Evolutionary conservation across 441 rosid genomes (phyloP), one percentile per base, ranked within the genome.

Genomic region (Jatropha multifida): DNA sequence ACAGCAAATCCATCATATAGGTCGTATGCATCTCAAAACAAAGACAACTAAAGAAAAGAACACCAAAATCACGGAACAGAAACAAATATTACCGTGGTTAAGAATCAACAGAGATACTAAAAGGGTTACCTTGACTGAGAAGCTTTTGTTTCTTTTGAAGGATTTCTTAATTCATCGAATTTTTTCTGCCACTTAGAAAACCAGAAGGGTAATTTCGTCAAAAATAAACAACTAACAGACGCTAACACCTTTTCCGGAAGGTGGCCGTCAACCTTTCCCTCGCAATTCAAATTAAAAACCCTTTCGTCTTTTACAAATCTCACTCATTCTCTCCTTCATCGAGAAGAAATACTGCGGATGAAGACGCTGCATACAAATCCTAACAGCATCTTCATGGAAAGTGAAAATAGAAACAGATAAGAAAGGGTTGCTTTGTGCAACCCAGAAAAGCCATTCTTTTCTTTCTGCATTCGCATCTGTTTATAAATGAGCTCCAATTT

Each of bases 391-490:
- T 58, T 38, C 49, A 23, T 26, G 38, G 3, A 56, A 37, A 27
- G 2, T 37, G 52, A 46, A 27, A 42, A 13, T 4, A 1, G 55
- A 20, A 17, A 32, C 2, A 26, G 54, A 65, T 32, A 54, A 71
- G 12, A 64, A 17, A 63, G 80, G 15, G 76, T 84, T 49, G 73
- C 80, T 79, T 83, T 71, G 18, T 44, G 40, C 84, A 66, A 66
- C 17, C 72, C 56, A 58, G 40, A 14, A 73, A 86, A 77, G 81
- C 76, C 79, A 77, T 79, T 61, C 84, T 79, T 75, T 83, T 32
- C 79, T 49, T 72, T 11, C 71, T 71, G 2, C 13, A 13, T 65
- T 60, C 74, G 1, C 42, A 67, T 54, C 12, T 37, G 27, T 46
- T 46, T 65, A 58, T 55, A 32, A 56, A 11, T 18, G 11, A 4